Percentiles rank a stretch among this genome's conserved stretches.
Conservation (phyloP, 139 green algal genomes). For the Volvox reticuliferus region DNA sequence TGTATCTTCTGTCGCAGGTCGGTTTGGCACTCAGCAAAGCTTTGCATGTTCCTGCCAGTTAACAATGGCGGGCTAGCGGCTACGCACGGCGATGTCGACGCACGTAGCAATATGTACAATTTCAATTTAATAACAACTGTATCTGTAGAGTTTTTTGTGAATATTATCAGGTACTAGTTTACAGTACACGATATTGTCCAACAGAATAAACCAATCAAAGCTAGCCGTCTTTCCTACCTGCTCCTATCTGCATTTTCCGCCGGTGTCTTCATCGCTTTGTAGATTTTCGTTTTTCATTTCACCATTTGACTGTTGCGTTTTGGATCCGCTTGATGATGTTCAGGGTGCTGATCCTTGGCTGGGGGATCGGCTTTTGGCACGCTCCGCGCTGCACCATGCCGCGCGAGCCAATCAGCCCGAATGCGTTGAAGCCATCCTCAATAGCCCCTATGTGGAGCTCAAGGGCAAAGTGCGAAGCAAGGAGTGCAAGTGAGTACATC, state of each 20-base stretch:
- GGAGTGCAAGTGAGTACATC: slow-evolving; percentile 17
- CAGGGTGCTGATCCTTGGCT: slow-evolving; percentile 55
- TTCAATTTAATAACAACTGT: no score
- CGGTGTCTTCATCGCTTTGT: no score
- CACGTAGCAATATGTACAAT: no score
- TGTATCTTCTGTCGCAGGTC: slow-evolving; percentile 21
- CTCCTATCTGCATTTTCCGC: no score
- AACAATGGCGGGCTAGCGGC: not conserved
- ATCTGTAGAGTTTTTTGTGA: no score
- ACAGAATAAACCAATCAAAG: no score
- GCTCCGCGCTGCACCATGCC: slow-evolving; percentile 49
- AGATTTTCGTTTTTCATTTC: no score
- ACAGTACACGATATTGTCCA: no score
- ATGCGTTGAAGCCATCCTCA: slow-evolving; percentile 27
- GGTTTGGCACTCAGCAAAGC: not conserved
- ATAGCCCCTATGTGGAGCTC: not conserved
- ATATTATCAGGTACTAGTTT: no score
- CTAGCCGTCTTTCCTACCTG: no score
- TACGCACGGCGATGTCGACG: not conserved
- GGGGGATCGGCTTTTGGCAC: slow-evolving; percentile 45
- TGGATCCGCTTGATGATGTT: not conserved
- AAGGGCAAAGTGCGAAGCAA: not conserved
- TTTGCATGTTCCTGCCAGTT: not conserved
- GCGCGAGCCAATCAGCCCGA: slow-evolving; percentile 17
- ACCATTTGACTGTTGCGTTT: no score